phyloP scores from a whole-genome alignment of 805 yeast genomes.

The Candida khao-thaluensis region DNA sequence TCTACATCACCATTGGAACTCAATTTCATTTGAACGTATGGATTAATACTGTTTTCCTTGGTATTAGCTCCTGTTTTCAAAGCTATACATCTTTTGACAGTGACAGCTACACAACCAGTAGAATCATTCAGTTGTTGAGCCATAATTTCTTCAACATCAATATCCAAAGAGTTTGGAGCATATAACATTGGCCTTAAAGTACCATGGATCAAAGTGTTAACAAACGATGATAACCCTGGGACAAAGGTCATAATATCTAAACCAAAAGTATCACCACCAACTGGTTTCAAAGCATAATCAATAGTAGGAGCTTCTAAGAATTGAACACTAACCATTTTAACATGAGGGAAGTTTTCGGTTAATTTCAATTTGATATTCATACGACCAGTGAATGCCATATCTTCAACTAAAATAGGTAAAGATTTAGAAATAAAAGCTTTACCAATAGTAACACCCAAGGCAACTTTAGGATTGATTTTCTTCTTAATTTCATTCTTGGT shows the following conservation, averaged over 20 bases:
- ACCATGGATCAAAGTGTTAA: constrained; percentile 65
- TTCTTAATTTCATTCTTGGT: constrained; percentile 69
- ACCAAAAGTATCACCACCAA: constrained; percentile 88
- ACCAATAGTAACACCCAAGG: constrained; percentile 77
- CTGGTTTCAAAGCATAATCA: constrained; percentile 79
- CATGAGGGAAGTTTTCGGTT: constrained; percentile 72
- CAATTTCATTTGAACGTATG: constrained; percentile 49
- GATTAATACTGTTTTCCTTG: constrained; percentile 46
- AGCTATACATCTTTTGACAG: constrained; percentile 52
- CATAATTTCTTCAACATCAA: constrained; percentile 71
- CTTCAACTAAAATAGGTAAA: constrained; percentile 75
- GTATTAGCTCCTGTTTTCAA: constrained; percentile 44
- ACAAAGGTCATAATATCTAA: constrained; percentile 79
- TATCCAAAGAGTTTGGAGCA: constrained; percentile 77
- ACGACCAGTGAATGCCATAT: constrained; percentile 73
- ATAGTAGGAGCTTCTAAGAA: constrained; percentile 76
- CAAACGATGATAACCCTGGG: constrained; percentile 76
- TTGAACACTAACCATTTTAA: constrained; percentile 66
- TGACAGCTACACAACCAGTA: constrained; percentile 63
- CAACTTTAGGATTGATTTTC: constrained; percentile 77
- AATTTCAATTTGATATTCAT: constrained; percentile 62
- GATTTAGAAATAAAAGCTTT: constrained; percentile 76
- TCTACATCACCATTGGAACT: constrained; percentile 40
- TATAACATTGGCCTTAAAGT: constrained; percentile 74
- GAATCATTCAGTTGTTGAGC: constrained; percentile 65